Base-by-base conservation (phyloP, 805 yeast genomes). In the Lipomyces anomalus region DNA sequence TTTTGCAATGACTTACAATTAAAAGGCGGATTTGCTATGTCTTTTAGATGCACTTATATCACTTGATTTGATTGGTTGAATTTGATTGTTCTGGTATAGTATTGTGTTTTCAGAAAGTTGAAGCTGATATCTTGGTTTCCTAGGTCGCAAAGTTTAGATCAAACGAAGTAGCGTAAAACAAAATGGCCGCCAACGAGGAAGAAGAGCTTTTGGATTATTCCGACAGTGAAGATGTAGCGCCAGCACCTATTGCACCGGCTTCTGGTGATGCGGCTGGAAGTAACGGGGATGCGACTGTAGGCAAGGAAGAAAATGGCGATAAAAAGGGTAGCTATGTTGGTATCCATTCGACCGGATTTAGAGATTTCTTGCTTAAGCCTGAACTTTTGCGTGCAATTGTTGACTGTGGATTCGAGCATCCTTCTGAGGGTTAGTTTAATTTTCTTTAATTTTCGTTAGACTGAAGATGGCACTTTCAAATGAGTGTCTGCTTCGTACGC, bases 371-470 rank as follows among this genome's bases (percentile, higher is more conserved):
- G 63, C 78, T 90, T 69, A 92, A 92, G 73, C 97, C 97, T 26
- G 98, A 92, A 73, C 77, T 90, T 59, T 76, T 90, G 62, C 84
- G 98, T 72, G 98, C 98, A 56, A 90, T 90, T 65, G 94, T 89
- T 58, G 98, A 90, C 71, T 88, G 97, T 75, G 98, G 98, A 75
- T 90, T 90, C 67, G 98, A 90, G 75, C 98, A 90, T 74, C 98
- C 98, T 57, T 87, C 96, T 57, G 98, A 90, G 82, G 94, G 92
- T 84, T 72, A 78, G 92, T 42, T 44, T 39, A 33, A 22, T 33
- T 33, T 33, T 40, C 24, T 20, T 26, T 30, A 16, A 22, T n/a
- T n/a, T n/a, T n/a, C n/a, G n/a, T n/a, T n/a, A n/a, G n/a, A 17
- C 21, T 22, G 24, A 21, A 13, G 22, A 20, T 18, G 16, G 9